A percentile compares a stretch with the other conserved stretches of the same genome.
Conservation (phyloP, 2,329 filamentous ascomycete species). For the Penicillium italicum region DNA sequence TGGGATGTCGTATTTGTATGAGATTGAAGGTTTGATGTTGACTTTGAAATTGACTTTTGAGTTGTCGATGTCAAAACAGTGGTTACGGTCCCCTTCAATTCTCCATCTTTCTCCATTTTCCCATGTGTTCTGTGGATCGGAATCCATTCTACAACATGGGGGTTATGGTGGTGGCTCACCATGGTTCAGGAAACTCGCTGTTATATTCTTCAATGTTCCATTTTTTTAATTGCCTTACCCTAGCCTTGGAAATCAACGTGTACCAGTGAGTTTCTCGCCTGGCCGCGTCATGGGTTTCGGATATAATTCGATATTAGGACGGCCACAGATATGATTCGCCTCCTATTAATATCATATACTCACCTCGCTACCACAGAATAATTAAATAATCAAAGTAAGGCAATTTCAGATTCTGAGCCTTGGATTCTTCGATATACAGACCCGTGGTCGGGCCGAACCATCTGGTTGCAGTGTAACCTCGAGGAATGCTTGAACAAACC, state of each 20-base stretch:
- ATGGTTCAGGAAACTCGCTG: background rate
- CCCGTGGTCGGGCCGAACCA: background rate
- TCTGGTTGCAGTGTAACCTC: background rate
- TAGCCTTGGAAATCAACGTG: background rate
- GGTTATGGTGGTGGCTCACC: background rate
- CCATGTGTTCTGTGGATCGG: conserved; percentile 9
- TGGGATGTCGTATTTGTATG: background rate
- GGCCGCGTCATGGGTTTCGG: conserved; percentile 23
- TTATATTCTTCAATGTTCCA: background rate
- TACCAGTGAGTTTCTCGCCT: conserved; percentile 1
- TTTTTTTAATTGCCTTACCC: background rate
- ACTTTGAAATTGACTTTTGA: conserved; percentile 1
- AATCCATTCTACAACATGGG: background rate
- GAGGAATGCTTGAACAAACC: background rate
- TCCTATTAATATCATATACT: background rate
- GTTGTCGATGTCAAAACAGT: background rate
- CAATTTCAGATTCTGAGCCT: background rate
- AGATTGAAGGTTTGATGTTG: background rate
- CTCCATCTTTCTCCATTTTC: conserved; percentile 7
- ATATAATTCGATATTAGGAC: conserved; percentile 7
- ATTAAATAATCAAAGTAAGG: background rate
- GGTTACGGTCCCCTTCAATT: background rate
- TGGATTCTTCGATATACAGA: background rate
- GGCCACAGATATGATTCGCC: conserved; percentile 1
- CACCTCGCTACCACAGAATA: conserved; percentile 4